Percentiles rank a stretch among this genome's conserved stretches.
These are phyloP conservation scores for Emydomyces testavorans DNA, from an alignment of 2,329 filamentous ascomycete genomes.

Conservation along the genomic window DNA sequence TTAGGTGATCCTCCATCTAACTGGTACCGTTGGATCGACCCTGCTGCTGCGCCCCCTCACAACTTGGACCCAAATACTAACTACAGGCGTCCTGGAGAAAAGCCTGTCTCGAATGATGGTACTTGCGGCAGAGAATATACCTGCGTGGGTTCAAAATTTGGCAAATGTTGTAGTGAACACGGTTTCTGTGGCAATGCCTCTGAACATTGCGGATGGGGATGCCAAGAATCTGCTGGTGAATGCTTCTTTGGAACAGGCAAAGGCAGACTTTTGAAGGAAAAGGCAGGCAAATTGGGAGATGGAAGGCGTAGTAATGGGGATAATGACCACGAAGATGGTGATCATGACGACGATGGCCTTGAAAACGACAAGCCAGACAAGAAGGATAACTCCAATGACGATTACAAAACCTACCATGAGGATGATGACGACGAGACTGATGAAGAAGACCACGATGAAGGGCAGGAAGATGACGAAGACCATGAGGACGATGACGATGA, in stretches of 20 bases:
- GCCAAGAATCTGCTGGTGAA: constrained; percentile 23
- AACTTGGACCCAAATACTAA: neutral
- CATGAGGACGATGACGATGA: neutral
- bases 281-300: neutral
- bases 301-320: neutral
- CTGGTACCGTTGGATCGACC: constrained; percentile 30
- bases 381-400: too few species aligned
- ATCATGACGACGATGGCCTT: neutral
- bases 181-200: constrained; percentile 26
- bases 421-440: neutral
- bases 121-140: constrained; percentile 28
- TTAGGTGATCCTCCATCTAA: constrained; percentile 29
- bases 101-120: constrained; percentile 24
- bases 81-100: constrained; percentile 7
- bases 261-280: constrained; percentile 7
- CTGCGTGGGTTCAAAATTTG: constrained; percentile 27
- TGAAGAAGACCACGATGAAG: neutral
- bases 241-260: constrained; percentile 15
- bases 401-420: neutral
- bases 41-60: neutral
- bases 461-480: neutral
- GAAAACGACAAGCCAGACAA: neutral
- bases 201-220: constrained; percentile 25
- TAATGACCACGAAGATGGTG: neutral
- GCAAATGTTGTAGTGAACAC: constrained; percentile 24